A percentile compares a stretch with the other conserved stretches of the same genome.
Evolutionary conservation across 352 stramenopile species (phyloP).

Genomic region (Pythium brachiatum): DNA sequence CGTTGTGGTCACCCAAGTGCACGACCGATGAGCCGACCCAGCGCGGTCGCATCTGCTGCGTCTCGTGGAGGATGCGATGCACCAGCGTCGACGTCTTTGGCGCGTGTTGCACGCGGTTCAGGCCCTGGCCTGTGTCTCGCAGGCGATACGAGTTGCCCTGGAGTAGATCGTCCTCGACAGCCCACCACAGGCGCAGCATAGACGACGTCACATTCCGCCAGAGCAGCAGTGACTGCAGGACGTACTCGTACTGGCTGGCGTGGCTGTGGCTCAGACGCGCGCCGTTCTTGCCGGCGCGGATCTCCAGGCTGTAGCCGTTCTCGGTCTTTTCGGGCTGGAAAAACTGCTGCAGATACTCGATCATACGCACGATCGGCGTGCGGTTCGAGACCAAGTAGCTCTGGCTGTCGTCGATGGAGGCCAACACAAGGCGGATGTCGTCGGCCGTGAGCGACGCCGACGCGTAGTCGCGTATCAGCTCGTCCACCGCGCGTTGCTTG

Average conservation of each 20-base stretch:
- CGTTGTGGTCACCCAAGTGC: conserved; percentile 97
- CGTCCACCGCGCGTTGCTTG: conserved; percentile 90
- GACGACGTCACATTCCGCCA: conserved; percentile 95
- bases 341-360: conserved; percentile 81
- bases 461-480: conserved; percentile 23
- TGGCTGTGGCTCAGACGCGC: conserved; percentile 94
- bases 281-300: conserved; percentile 90
- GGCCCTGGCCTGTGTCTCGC: conserved; percentile 92
- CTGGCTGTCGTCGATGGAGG: conserved; percentile 96
- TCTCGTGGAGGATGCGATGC: conserved; percentile 89
- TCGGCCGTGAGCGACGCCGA: conserved; percentile 70
- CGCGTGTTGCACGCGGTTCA: conserved; percentile 93
- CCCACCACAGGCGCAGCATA: conserved; percentile 95
- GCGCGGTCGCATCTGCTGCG: conserved; percentile 55
- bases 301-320: conserved; percentile 84
- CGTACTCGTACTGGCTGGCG: conserved; percentile 93
- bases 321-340: conserved; percentile 77
- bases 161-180: conserved; percentile 92
- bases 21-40: conserved; percentile 95
- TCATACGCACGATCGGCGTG: conserved; percentile 96
- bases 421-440: conserved; percentile 92
- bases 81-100: conserved; percentile 91
- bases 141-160: conserved; percentile 84
- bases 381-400: conserved; percentile 96
- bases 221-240: conserved; percentile 93